Conservation (phyloP, 2,329 filamentous ascomycete species). For the Zasmidium cellare region DNA sequence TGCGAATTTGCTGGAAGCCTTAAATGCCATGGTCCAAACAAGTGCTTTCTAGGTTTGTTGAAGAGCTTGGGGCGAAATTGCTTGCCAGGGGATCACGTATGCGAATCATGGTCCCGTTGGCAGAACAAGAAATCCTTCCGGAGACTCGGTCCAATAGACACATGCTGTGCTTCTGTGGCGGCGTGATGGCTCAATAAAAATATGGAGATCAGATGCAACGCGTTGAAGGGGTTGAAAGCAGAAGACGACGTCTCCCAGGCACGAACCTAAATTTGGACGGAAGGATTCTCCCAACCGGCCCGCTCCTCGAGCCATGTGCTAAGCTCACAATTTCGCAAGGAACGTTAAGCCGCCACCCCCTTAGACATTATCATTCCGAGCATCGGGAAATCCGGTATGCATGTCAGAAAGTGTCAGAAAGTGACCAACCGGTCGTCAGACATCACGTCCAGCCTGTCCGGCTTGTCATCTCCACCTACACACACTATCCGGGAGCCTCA, state of each 20-base stretch:
- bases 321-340: no score
- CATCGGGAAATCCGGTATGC: no score
- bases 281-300: neutral
- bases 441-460: no score
- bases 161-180: neutral
- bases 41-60: neutral
- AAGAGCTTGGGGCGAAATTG: neutral
- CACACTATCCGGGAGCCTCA: no score
- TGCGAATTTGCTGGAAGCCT: neutral
- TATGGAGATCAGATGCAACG: neutral
- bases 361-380: no score
- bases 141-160: neutral
- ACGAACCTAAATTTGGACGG: neutral
- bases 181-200: neutral
- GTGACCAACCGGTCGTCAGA: no score
- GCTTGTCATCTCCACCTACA: no score
- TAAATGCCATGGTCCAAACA: neutral
- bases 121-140: neutral
- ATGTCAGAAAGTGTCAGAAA: no score
- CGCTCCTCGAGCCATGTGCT: neutral
- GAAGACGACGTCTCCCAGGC: neutral
- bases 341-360: no score
- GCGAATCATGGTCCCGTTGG: neutral
- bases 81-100: neutral
- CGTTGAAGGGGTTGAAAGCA: neutral